Evolutionary conservation across 345 rosid genomes (phyloP).

Genomic region (Salix purpurea): DNA sequence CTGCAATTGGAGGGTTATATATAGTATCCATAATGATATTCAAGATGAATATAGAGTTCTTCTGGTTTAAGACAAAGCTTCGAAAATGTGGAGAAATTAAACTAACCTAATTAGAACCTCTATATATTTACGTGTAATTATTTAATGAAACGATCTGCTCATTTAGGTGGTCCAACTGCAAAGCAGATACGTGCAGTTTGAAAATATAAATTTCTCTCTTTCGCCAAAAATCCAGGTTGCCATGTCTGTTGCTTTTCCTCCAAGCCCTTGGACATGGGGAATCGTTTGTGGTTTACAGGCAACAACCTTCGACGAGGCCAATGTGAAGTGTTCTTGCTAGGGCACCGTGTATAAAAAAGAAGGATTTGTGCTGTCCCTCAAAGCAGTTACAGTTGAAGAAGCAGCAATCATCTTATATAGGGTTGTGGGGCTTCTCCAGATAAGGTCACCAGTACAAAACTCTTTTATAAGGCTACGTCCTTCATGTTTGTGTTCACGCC

Average conservation of each 20-base stretch:
- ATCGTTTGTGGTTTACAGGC: neutral
- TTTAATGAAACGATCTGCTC: neutral
- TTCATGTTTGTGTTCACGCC: constrained; percentile 19
- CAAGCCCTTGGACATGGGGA: constrained; percentile 14
- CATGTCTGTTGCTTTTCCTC: constrained; percentile 30
- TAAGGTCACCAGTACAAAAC: constrained; percentile 16
- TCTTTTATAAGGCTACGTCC: constrained; percentile 4
- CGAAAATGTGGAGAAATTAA: neutral
- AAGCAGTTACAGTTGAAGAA: constrained; percentile 16
- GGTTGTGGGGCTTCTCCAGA: constrained; percentile 19
- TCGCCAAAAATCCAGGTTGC: constrained; percentile 16
- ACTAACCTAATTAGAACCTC: neutral
- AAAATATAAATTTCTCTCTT: neutral
- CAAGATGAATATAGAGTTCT: neutral
- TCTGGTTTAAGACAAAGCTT: neutral
- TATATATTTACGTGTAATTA: neutral
- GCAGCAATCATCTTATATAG: constrained; percentile 17
- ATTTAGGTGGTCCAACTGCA: constrained; percentile 7
- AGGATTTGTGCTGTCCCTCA: constrained; percentile 26
- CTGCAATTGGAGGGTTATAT: constrained; percentile 8
- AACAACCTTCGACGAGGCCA: neutral
- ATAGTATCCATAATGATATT: constrained; percentile 15
- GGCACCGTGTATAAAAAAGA: neutral
- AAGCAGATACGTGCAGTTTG: neutral
- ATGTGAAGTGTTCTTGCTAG: constrained; percentile 2